Evolutionary conservation across 345 rosid species (phyloP), one percentile per base, ranked within the genome.

Genomic region (Populus davidiana): DNA sequence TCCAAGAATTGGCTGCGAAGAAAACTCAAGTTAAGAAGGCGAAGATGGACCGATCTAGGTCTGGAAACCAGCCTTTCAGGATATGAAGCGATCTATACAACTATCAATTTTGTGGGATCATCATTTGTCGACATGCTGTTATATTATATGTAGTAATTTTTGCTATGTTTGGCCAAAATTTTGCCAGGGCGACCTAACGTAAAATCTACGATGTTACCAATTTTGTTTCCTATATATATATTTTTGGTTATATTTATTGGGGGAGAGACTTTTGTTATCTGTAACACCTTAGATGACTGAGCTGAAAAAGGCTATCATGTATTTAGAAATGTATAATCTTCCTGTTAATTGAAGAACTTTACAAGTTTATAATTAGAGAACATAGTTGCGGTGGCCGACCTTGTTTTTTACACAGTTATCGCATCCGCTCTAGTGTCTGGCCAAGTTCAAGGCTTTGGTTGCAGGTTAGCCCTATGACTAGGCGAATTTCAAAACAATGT

Each of bases 1-100:
- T 96, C 92, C 99, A 93, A 83, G 82, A 77, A 85, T 6, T 88
- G 25, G 91, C 97, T 4, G 67, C 86, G 3, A 80, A 83, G 83
- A 90, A 85, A 83, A 68, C 76, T 39, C 83, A 84, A 65, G 61
- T 80, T 16, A 88, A 85, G 83, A 86, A 83, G 86, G 78, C 85
- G 0, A 87, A 82, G 69, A 64, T 72, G 43, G 80, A 81, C 44
- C 78, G 36, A 21, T 80, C 79, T 2, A 81, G 76, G 79, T 79
- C 88, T 5, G 88, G 79, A 61, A 82, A 86, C 81, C 79, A 33
- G 38, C 90, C 91, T 2, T 86, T 85, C 87, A 85, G 93, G 94
- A 90, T 86, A 85, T 89, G 82, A 86, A 62, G 18, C 23, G 18
- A 62, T 50, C 36, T 2, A 25, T 18, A 59, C 4, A 12, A 23